Evolutionary conservation across 1,284 basidiomycete species (phyloP).

Genomic region (Rhodotorula glutinis): DNA sequence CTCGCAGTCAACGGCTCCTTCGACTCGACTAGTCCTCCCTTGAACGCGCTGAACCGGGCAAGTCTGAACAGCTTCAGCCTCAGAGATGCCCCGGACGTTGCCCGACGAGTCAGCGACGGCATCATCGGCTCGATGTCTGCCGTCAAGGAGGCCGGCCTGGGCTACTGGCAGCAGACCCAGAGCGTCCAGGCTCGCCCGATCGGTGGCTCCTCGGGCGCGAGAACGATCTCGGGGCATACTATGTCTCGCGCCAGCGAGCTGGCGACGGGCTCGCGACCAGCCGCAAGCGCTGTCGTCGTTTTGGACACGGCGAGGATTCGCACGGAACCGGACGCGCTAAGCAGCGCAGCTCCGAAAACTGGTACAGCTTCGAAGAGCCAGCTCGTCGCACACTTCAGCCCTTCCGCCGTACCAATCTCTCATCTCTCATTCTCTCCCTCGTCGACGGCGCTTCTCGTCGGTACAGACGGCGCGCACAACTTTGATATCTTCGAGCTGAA

Average conservation of each 20-base stretch:
- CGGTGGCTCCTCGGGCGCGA: too few relatives aligned
- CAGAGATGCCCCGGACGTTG: slow-evolving; percentile 29
- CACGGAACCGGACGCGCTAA: too few relatives aligned
- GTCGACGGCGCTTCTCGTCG: slow-evolving; percentile 60
- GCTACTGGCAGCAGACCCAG: slow-evolving; percentile 21
- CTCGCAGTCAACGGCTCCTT: slow-evolving; percentile 28
- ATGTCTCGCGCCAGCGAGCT: background rate
- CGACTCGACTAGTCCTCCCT: slow-evolving; percentile 4
- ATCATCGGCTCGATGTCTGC: slow-evolving; percentile 37
- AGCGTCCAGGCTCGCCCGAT: background rate
- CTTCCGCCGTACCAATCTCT: slow-evolving; percentile 53
- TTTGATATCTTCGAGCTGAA: slow-evolving; percentile 58
- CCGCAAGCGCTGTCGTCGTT: background rate
- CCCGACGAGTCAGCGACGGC: slow-evolving; percentile 34
- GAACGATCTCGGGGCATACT: too few relatives aligned
- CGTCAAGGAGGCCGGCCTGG: slow-evolving; percentile 31
- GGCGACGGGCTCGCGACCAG: background rate
- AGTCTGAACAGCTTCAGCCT: background rate
- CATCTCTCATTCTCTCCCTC: slow-evolving; percentile 60
- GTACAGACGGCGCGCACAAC: slow-evolving; percentile 61
- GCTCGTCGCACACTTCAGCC: slow-evolving; percentile 40
- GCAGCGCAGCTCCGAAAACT: too few relatives aligned
- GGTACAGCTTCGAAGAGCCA: background rate
- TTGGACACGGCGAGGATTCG: background rate
- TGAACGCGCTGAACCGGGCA: too few relatives aligned